phyloP scores from a whole-genome alignment of 1,139 yeast species.

The Protomyces arabidopsidicola region DNA sequence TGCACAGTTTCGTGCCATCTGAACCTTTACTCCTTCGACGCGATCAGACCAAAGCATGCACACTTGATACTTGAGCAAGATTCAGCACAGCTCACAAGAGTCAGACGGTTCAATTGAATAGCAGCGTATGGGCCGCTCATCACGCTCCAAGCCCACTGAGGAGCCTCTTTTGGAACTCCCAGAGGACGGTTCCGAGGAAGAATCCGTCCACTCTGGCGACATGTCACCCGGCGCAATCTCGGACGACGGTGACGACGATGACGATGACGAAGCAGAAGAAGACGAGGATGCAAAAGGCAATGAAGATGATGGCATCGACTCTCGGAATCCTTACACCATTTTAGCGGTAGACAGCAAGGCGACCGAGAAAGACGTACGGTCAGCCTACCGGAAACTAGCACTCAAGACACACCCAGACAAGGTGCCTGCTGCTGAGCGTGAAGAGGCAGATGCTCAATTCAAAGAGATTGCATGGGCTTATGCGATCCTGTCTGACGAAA shows the following conservation, averaged over 20 bases:
- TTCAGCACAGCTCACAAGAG: too few species aligned
- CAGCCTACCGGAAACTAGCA: conserved; percentile 67
- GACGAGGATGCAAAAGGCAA: neutral
- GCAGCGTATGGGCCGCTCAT: conserved; percentile 12
- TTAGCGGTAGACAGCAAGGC: conserved; percentile 44
- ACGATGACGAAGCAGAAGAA: neutral
- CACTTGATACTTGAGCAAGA: too few species aligned
- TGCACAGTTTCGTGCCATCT: too few species aligned
- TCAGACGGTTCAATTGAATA: too few species aligned
- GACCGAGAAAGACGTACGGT: conserved; percentile 56
- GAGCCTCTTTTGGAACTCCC: conserved; percentile 20
- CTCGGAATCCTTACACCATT: conserved; percentile 60
- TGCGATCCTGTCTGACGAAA: conserved; percentile 58
- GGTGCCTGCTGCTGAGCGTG: conserved; percentile 44
- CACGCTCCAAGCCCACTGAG: conserved; percentile 24
- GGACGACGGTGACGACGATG: conserved; percentile 12
- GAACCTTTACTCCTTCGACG: too few species aligned
- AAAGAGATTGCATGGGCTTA: conserved; percentile 74
- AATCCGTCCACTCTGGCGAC: conserved; percentile 18
- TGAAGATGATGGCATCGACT: conserved; percentile 3
- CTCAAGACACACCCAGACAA: conserved; percentile 78
- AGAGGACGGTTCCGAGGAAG: conserved; percentile 15
- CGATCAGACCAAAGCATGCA: too few species aligned
- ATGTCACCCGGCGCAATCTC: neutral
- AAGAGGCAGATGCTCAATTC: conserved; percentile 49